Conservation (phyloP, 2,329 filamentous ascomycete species). For the Gyromitra esculenta region DNA sequence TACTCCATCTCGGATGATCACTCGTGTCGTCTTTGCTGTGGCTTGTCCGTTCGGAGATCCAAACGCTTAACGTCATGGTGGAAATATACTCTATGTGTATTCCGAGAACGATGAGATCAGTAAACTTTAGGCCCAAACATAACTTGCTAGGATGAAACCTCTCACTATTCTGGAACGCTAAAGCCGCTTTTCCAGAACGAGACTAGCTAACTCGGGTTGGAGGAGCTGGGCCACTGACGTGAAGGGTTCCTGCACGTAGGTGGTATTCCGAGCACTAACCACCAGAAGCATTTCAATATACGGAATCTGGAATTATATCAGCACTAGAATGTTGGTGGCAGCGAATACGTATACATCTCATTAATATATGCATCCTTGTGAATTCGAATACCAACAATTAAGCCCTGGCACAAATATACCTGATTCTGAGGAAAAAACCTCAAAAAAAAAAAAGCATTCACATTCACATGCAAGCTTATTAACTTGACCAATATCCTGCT, state of each 20-base stretch:
- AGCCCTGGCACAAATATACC: background rate
- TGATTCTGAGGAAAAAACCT: background rate
- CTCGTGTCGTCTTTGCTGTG: conserved; percentile 6
- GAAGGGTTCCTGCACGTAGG: background rate
- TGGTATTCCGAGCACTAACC: background rate
- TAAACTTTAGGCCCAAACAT: too few relatives aligned
- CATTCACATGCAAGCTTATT: background rate
- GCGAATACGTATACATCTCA: too few relatives aligned
- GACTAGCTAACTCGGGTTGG: background rate
- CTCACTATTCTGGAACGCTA: background rate
- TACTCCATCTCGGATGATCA: conserved; percentile 16
- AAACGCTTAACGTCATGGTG: background rate
- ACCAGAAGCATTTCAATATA: background rate
- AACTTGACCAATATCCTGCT: background rate
- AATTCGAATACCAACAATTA: too few relatives aligned
- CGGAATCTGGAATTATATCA: background rate
- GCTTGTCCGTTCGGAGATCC: background rate
- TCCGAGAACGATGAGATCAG: background rate
- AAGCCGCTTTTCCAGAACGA: background rate
- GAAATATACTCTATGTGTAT: background rate
- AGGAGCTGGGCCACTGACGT: background rate
- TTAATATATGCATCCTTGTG: too few relatives aligned
- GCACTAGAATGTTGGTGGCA: too few relatives aligned
- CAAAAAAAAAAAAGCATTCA: background rate
- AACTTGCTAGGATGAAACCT: background rate